Evolutionary conservation across 257 asterid genomes (phyloP).

Genomic region (Lithospermum erythrorhizon): DNA sequence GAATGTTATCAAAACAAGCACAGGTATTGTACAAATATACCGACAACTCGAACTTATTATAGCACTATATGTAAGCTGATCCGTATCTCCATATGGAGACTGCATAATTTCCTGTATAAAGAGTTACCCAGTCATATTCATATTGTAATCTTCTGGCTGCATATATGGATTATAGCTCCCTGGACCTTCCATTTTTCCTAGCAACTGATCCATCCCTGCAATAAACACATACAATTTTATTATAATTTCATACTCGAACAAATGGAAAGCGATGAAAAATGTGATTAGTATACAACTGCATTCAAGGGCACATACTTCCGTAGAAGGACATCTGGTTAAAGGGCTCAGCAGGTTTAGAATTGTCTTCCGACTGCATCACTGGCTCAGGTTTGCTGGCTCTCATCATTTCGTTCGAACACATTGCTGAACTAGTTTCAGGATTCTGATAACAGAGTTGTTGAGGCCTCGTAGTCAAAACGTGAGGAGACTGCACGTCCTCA

Average conservation of each 20-base stretch:
- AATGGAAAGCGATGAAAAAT: background rate
- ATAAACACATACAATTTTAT: background rate
- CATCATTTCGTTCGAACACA: conserved; percentile 45
- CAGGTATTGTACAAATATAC: background rate
- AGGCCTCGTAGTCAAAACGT: conserved; percentile 31
- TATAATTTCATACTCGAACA: background rate
- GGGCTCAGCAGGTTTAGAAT: conserved; percentile 49
- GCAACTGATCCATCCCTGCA: conserved; percentile 43
- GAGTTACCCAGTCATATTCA: conserved; percentile 16
- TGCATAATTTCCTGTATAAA: background rate
- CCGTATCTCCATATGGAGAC: background rate
- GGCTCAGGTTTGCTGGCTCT: conserved; percentile 51
- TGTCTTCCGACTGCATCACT: conserved; percentile 49
- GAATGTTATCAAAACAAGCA: background rate
- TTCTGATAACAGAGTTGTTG: conserved; percentile 59
- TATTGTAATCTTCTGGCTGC: conserved; percentile 40
- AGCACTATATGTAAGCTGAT: background rate
- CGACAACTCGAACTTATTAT: background rate
- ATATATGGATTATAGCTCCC: conserved; percentile 44
- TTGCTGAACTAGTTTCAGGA: conserved; percentile 31
- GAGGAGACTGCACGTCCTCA: conserved; percentile 54
- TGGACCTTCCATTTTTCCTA: conserved; percentile 41
- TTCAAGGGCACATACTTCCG: conserved; percentile 38
- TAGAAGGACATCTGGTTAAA: conserved; percentile 63
- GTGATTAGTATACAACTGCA: background rate